A percentile compares a stretch with the other conserved stretches of the same genome.
Evolutionary conservation across 2,329 filamentous ascomycete genomes (phyloP).

Genomic region (Colletotrichum musae): DNA sequence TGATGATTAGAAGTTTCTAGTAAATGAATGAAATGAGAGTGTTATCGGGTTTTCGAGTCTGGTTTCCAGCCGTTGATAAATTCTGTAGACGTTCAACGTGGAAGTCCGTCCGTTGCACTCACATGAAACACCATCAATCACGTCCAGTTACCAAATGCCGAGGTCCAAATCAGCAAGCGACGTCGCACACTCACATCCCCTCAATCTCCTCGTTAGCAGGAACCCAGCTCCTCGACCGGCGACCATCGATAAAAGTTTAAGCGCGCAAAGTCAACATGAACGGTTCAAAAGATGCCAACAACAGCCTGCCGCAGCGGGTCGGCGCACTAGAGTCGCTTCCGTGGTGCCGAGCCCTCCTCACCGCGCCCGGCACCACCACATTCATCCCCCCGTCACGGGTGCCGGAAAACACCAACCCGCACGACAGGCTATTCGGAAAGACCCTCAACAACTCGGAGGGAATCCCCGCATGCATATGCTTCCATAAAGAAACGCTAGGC

Average conservation of each 20-base stretch:
- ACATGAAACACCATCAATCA: constrained; percentile 24
- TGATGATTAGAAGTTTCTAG: constrained; percentile 43
- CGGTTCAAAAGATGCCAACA: not conserved
- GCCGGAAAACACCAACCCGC: constrained; percentile 44
- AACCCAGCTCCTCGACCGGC: not conserved
- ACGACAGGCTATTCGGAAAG: constrained; percentile 53
- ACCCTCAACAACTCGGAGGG: constrained; percentile 49
- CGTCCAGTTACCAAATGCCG: constrained; percentile 8
- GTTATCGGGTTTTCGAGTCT: too few species aligned
- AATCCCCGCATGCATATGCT: constrained; percentile 52
- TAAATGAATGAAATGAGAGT: not conserved
- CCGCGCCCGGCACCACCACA: constrained; percentile 45
- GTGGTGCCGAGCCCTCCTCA: constrained; percentile 53
- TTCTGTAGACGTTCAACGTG: not conserved
- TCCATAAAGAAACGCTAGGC: constrained; percentile 48
- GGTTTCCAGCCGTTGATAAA: too few species aligned
- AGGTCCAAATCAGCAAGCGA: constrained; percentile 17
- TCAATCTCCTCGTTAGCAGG: not conserved
- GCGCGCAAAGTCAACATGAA: not conserved
- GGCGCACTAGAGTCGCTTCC: constrained; percentile 52
- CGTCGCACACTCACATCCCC: not conserved
- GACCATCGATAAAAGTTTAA: too few species aligned
- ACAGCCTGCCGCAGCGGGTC: constrained; percentile 8
- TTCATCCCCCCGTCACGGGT: constrained; percentile 53
- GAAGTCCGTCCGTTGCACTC: not conserved